A percentile compares a stretch with the other conserved stretches of the same genome.
Conservation (phyloP, 495 filamentous ascomycete species). For the Margaritispora aquatica region DNA sequence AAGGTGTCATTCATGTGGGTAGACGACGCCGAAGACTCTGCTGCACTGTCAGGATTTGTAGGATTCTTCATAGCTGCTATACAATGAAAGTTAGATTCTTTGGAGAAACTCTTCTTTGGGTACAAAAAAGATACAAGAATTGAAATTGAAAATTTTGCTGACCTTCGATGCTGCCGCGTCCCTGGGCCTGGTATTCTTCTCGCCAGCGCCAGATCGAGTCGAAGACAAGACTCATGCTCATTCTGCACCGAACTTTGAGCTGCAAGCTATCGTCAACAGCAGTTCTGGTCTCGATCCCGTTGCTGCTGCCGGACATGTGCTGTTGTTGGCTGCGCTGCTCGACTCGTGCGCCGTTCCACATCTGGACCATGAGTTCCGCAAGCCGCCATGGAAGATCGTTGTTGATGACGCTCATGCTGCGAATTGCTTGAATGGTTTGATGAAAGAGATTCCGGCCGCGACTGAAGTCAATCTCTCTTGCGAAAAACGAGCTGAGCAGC, state of each 20-base stretch:
- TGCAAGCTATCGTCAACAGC: conserved; percentile 63
- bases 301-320: conserved; percentile 21
- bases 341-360: conserved; percentile 72
- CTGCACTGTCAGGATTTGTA: conserved; percentile 74
- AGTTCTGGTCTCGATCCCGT: conserved; percentile 22
- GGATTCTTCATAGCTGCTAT: conserved; percentile 74
- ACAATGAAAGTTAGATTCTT: conserved; percentile 3
- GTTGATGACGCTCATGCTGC: conserved; percentile 67
- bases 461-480: conserved; percentile 62
- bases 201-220: conserved; percentile 94
- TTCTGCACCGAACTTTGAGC: conserved; percentile 80
- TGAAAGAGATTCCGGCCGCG: conserved; percentile 72
- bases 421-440: conserved; percentile 67
- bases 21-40: conserved; percentile 66
- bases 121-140: background rate
- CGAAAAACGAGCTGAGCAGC: conserved; percentile 78
- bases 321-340: conserved; percentile 30
- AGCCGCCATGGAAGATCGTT: conserved; percentile 84
- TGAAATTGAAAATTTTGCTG: background rate
- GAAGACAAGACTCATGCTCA: conserved; percentile 90
- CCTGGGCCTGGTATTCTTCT: conserved; percentile 76
- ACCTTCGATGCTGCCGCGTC: conserved; percentile 73
- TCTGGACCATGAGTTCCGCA: conserved; percentile 84
- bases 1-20: conserved; percentile 47
- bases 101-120: background rate